Evolutionary conservation across 1,284 basidiomycete genomes (phyloP).

Genomic region (Mycena sp.): DNA sequence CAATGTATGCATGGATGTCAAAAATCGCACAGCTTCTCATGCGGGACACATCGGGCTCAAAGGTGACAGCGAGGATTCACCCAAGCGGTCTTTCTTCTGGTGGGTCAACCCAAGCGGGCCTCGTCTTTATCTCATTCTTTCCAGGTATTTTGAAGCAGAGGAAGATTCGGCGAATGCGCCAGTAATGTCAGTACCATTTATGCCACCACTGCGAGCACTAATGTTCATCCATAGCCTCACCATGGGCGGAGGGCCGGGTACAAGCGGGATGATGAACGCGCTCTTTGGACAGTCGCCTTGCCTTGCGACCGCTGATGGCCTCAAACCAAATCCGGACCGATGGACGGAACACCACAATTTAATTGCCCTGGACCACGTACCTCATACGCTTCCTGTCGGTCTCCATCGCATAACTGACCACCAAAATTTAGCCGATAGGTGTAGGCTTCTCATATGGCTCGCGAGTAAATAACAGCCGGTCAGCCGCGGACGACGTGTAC

Average conservation of each 20-base stretch:
- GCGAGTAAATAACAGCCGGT: constrained; percentile 40
- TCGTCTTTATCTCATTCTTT: no score
- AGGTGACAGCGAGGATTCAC: constrained; percentile 36
- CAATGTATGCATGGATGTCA: background rate
- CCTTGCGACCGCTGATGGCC: constrained; percentile 33
- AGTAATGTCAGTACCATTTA: constrained; percentile 36
- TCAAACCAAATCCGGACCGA: constrained; percentile 35
- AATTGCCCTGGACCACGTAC: constrained; percentile 45
- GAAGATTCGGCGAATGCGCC: constrained; percentile 38
- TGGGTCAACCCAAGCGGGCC: constrained; percentile 3
- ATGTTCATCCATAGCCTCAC: constrained; percentile 36
- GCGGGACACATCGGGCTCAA: constrained; percentile 43
- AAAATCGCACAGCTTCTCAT: constrained; percentile 27
- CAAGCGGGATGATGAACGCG: constrained; percentile 40
- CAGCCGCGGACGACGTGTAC: constrained; percentile 43
- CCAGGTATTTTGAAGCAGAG: constrained; percentile 45
- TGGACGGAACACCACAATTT: constrained; percentile 45
- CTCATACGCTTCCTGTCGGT: background rate
- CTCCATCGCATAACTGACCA: background rate
- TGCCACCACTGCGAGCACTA: background rate
- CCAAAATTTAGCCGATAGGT: constrained; percentile 39
- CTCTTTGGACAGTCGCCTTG: constrained; percentile 42
- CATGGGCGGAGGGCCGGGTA: constrained; percentile 45
- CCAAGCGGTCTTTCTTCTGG: constrained; percentile 47
- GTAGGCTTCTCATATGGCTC: constrained; percentile 45